Evolutionary conservation across 768 basidiomycete genomes (phyloP), one percentile per base, ranked within the genome.

Genomic region (Tulasnella sp.): DNA sequence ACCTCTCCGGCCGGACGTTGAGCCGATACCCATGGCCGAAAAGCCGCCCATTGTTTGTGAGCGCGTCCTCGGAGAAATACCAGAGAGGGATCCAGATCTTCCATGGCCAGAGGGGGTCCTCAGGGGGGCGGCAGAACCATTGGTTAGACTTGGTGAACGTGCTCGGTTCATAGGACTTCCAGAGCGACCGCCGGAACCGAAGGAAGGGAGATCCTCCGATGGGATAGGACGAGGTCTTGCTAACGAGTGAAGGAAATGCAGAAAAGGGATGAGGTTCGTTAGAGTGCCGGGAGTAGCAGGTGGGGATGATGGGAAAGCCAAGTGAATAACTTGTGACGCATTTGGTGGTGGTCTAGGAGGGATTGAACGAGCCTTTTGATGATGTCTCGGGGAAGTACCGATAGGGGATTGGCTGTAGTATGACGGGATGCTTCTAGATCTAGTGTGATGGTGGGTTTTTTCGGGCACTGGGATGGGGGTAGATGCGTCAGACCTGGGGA

Each of bases 181-280:
- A 23, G 32, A 15, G 15, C 34, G 21, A 15, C 35, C 35, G 5
- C 19, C 34, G 14, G 41, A 27, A 21, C 19, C 23, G n/a, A 23
- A 21, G 35, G 51, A n/a, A 19, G 8, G 21, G 17, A 21, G 36
- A 29, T 37, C 32, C 32, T 37, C 37, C 19, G 43, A 36, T n/a
- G 46, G 35, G 17, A 46, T 43, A 2, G 54, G 54, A 5, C 54
- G 29, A 2, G 61, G 55, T 60, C 57, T 48, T 48, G 49, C 29
- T 42, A 60, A 32, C 31, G 40, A 29, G 68, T 86, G 83, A 54
- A 88, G 67, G 68, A 86, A 86, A 39, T 74, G 71, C 45, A 88
- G 69, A 53, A 87, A 75, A 11, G 82, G 78, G 55, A 82, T 70
- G 19, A 89, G 69, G 39, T 76, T 70, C 15, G 74, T 73, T 69